Percentiles rank a stretch among this genome's conserved stretches.
phyloP scores from a whole-genome alignment of 148 eudicot species.

The Rhododendron henanense region DNA sequence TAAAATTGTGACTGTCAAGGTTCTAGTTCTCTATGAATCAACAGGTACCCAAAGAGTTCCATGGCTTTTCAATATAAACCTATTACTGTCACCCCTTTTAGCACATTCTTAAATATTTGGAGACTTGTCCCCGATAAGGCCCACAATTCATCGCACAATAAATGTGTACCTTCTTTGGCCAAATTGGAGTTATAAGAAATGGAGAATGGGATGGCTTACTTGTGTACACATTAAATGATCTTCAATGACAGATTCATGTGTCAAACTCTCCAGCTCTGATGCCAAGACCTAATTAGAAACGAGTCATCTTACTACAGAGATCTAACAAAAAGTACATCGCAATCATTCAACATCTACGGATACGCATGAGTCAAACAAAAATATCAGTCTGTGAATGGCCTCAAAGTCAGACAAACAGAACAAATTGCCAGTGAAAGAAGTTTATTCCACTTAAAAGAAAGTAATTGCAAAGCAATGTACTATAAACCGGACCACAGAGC shows the following conservation, averaged over 20 bases:
- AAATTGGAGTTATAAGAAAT: not conserved
- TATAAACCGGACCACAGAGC: not conserved
- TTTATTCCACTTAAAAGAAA: not conserved
- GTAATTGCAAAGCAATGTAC: not conserved
- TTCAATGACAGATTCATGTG: conserved; percentile 20
- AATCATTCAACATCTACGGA: not conserved
- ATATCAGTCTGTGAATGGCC: not conserved
- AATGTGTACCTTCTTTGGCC: not conserved
- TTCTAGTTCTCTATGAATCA: not conserved
- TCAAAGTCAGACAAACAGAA: not conserved
- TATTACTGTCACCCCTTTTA: not conserved
- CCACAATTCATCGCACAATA: not conserved
- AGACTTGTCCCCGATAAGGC: not conserved
- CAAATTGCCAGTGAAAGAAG: not conserved
- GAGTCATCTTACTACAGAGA: not conserved
- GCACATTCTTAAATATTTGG: not conserved
- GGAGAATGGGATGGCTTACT: conserved; percentile 23
- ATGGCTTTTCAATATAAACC: not conserved
- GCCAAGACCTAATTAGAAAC: conserved; percentile 19
- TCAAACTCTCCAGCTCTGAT: conserved; percentile 16
- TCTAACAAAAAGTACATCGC: not conserved
- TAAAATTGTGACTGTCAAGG: not conserved
- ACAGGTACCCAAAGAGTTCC: not conserved
- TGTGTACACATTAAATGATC: conserved; percentile 36
- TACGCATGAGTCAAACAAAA: not conserved